A percentile compares a stretch with the other conserved stretches of the same genome.
phyloP scores from a whole-genome alignment of 176 grass and related monocot genomes.

The Pontederia paniculata region DNA sequence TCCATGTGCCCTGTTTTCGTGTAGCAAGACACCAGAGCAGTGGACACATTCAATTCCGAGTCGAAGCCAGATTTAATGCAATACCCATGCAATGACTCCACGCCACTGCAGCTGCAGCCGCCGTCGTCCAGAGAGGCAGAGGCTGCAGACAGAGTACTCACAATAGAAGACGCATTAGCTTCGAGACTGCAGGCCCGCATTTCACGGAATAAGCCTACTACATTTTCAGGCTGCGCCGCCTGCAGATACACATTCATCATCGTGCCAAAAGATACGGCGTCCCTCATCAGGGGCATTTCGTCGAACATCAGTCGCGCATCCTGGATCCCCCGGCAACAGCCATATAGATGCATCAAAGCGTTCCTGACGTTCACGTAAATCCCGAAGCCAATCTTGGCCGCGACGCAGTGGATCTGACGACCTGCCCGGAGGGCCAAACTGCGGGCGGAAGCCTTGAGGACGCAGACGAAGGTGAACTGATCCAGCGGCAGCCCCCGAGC shows the following conservation, averaged over 20 bases:
- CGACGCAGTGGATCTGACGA: constrained; percentile 32
- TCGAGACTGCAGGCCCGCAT: constrained; percentile 19
- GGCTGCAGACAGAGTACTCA: constrained; percentile 17
- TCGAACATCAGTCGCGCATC: constrained; percentile 30
- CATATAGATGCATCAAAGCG: constrained; percentile 43
- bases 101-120: constrained; percentile 3
- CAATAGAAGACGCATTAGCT: constrained; percentile 6
- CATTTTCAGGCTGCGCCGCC: neutral
- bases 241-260: constrained; percentile 34
- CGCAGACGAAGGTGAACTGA: constrained; percentile 46
- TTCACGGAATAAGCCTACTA: constrained; percentile 15
- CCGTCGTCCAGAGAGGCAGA: too few species aligned
- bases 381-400: constrained; percentile 27
- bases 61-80: constrained; percentile 27
- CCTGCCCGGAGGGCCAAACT: constrained; percentile 11
- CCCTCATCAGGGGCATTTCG: constrained; percentile 25
- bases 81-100: constrained; percentile 31
- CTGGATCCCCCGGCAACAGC: constrained; percentile 2
- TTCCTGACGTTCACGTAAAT: constrained; percentile 31
- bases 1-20: constrained; percentile 10
- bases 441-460: constrained; percentile 36
- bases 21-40: constrained; percentile 39
- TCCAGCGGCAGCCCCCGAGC: constrained; percentile 22
- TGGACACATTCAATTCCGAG: constrained; percentile 25
- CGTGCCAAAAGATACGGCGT: constrained; percentile 40